A percentile compares a stretch with the other conserved stretches of the same genome.
Conservation (phyloP, 129 eudicot genomes). For the Tanacetum coccineum region DNA sequence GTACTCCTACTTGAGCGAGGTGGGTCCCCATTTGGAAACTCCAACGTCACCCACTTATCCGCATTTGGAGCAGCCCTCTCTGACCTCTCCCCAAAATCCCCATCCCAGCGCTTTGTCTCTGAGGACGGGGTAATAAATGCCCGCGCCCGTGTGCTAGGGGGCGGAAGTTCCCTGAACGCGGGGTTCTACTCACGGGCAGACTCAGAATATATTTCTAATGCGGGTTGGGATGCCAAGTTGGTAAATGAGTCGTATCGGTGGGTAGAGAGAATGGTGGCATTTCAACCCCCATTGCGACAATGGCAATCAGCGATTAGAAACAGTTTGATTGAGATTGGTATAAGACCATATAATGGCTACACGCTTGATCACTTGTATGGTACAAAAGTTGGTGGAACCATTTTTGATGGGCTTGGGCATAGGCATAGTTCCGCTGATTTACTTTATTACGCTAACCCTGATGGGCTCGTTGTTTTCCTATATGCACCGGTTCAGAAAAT, state of each 20-base stretch:
- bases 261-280: slow-evolving; percentile 75
- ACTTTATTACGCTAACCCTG: slow-evolving; percentile 61
- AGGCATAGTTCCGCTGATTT: slow-evolving; percentile 82
- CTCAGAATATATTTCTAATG: slow-evolving; percentile 32
- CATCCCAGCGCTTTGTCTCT: slow-evolving; percentile 79
- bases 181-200: slow-evolving; percentile 84
- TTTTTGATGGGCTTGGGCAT: slow-evolving; percentile 55
- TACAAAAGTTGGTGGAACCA: slow-evolving; percentile 82
- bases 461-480: slow-evolving; percentile 45
- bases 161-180: slow-evolving; percentile 77
- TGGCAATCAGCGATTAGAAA: slow-evolving; percentile 85
- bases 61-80: slow-evolving; percentile 62
- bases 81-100: slow-evolving; percentile 66
- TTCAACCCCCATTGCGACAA: slow-evolving; percentile 55
- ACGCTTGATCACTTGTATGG: slow-evolving; percentile 80
- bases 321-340: slow-evolving; percentile 73
- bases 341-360: slow-evolving; percentile 65
- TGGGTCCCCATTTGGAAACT: slow-evolving; percentile 78
- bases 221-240: slow-evolving; percentile 65
- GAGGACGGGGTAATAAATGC: slow-evolving; percentile 86
- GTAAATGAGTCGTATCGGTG: slow-evolving; percentile 72
- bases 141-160: slow-evolving; percentile 83
- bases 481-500: slow-evolving; percentile 68
- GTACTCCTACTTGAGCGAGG: slow-evolving; percentile 98
- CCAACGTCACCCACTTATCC: slow-evolving; percentile 58